phyloP scores from a whole-genome alignment of 495 filamentous ascomycete species.

The Penicillium cataractarum region DNA sequence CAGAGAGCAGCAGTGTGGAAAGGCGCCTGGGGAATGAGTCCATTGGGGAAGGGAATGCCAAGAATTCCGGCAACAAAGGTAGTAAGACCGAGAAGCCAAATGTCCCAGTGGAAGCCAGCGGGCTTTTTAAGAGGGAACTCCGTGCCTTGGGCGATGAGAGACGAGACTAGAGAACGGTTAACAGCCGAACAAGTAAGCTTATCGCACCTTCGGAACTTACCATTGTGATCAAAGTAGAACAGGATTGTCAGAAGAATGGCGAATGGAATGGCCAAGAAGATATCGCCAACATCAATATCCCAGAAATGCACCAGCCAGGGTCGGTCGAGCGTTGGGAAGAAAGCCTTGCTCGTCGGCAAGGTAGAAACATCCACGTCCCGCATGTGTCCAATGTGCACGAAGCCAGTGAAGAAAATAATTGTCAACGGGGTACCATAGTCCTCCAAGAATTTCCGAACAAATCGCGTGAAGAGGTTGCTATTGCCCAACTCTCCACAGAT shows the following conservation, averaged over 20 bases:
- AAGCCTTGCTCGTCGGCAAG: constrained; percentile 74
- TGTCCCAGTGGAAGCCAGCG: constrained; percentile 94
- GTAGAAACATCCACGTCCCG: constrained; percentile 61
- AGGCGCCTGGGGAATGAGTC: constrained; percentile 89
- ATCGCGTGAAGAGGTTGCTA: constrained; percentile 70
- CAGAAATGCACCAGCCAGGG: constrained; percentile 89
- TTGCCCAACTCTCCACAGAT: constrained; percentile 69
- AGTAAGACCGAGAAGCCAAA: constrained; percentile 89
- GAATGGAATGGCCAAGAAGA: constrained; percentile 90
- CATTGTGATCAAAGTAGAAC: constrained; percentile 94
- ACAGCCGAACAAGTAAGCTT: not conserved
- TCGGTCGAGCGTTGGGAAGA: constrained; percentile 78
- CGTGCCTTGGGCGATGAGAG: constrained; percentile 88
- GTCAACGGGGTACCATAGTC: constrained; percentile 85
- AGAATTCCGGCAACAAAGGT: constrained; percentile 82
- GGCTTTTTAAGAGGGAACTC: constrained; percentile 92
- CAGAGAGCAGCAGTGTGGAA: constrained; percentile 89
- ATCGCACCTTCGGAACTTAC: constrained; percentile 39
- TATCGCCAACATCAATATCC: constrained; percentile 71
- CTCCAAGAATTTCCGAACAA: constrained; percentile 75
- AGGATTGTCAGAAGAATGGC: constrained; percentile 82
- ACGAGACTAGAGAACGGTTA: constrained; percentile 59
- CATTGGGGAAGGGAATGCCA: constrained; percentile 89
- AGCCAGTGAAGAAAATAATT: constrained; percentile 86
- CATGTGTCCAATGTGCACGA: constrained; percentile 84